These are phyloP conservation scores for Colletotrichum echinochloae DNA, from an alignment of 2,329 filamentous ascomycete genomes.

Conservation along the genomic window DNA sequence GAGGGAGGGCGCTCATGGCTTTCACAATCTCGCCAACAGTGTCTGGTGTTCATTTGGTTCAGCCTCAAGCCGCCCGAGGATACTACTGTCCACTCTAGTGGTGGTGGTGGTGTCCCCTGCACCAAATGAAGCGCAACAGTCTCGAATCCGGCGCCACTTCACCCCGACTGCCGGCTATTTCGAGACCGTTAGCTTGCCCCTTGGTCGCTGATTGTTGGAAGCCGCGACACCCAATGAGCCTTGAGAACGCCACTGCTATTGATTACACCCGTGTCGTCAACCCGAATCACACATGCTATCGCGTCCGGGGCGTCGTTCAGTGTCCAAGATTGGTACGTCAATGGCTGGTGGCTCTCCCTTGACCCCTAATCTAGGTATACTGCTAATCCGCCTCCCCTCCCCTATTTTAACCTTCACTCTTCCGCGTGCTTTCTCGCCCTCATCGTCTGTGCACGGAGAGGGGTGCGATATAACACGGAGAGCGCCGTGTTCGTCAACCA, in stretches of 20 bases:
- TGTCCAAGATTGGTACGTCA: neutral
- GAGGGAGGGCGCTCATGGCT: slow-evolving; percentile 2
- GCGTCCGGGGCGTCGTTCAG: neutral
- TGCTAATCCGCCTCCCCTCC: neutral
- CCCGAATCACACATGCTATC: neutral
- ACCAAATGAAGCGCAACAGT: slow-evolving; percentile 1
- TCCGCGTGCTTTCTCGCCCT: neutral
- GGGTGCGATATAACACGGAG: slow-evolving; percentile 1
- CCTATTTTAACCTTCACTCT: slow-evolving; percentile 2
- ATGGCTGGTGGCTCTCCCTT: neutral
- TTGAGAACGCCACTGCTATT: neutral
- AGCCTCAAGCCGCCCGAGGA: slow-evolving; percentile 21
- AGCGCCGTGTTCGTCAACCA: slow-evolving; percentile 1
- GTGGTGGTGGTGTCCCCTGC: neutral
- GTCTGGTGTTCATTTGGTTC: slow-evolving; percentile 4
- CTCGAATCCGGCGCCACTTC: neutral
- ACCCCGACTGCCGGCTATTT: neutral
- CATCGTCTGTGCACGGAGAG: neutral
- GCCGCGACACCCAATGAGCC: neutral
- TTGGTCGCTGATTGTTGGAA: neutral
- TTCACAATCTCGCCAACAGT: slow-evolving; percentile 7
- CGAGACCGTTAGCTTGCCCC: neutral
- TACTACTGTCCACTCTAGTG: neutral
- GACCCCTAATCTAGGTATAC: neutral
- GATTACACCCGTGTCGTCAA: neutral